Conservation (phyloP, 2,329 filamentous ascomycete genomes). For the Stachybotrys echinatus region DNA sequence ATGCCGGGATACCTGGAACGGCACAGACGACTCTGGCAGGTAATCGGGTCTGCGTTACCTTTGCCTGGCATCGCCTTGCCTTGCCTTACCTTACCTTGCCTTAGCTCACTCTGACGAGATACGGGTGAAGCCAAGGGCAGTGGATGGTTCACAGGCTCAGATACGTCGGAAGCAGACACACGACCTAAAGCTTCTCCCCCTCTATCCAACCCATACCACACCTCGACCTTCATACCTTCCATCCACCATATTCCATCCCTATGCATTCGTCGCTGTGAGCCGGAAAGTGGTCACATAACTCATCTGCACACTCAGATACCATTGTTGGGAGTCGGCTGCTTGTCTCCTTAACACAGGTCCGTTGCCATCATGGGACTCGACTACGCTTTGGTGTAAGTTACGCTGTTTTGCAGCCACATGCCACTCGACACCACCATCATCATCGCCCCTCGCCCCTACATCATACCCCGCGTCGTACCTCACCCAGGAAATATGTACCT, state of each 20-base stretch:
- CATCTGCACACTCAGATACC: not conserved
- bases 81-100: not conserved
- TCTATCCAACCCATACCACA: not conserved
- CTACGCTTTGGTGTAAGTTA: constrained; percentile 16
- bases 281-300: not conserved
- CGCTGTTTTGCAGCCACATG: not conserved
- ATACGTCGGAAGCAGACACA: no score
- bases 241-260: not conserved
- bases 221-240: not conserved
- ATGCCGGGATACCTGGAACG: not conserved
- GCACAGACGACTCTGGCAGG: no score
- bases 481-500: not conserved
- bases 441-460: not conserved
- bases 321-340: not conserved
- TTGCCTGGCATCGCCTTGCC: no score
- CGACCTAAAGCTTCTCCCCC: no score
- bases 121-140: no score
- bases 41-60: no score
- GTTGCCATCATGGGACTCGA: constrained; percentile 11
- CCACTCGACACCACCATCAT: not conserved
- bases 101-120: not conserved
- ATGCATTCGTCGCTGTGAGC: not conserved
- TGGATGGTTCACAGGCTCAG: no score
- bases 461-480: not conserved
- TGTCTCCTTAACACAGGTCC: constrained; percentile 7